These are phyloP conservation scores for Yueomyces sp. DNA, from an alignment of 805 yeast genomes.

Conservation along the genomic window DNA sequence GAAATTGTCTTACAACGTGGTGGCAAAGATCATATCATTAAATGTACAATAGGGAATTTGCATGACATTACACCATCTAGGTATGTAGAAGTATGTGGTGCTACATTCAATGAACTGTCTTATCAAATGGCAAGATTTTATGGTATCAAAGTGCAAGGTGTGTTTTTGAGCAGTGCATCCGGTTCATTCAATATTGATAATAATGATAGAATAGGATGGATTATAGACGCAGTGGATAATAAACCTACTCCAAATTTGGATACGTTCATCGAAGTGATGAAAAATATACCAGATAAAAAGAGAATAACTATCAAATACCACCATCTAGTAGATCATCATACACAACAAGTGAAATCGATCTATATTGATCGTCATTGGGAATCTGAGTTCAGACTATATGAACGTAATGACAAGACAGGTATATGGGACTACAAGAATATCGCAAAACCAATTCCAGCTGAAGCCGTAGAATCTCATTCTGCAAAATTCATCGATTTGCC, in stretches of 20 bases:
- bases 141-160: slow-evolving; percentile 77
- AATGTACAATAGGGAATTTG: slow-evolving; percentile 54
- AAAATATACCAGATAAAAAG: slow-evolving; percentile 58
- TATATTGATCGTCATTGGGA: slow-evolving; percentile 81
- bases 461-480: slow-evolving; percentile 36
- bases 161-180: slow-evolving; percentile 61
- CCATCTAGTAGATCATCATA: slow-evolving; percentile 70
- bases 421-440: slow-evolving; percentile 42
- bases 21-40: slow-evolving; percentile 41
- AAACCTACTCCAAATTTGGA: slow-evolving; percentile 62
- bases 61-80: slow-evolving; percentile 75
- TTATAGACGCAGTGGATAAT: slow-evolving; percentile 67
- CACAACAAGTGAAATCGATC: slow-evolving; percentile 51
- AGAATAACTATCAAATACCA: slow-evolving; percentile 60
- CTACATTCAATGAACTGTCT: slow-evolving; percentile 71
- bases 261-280: slow-evolving; percentile 66
- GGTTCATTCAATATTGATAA: slow-evolving; percentile 57
- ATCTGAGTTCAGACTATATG: slow-evolving; percentile 52
- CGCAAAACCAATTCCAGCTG: slow-evolving; percentile 45
- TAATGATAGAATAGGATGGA: slow-evolving; percentile 62
- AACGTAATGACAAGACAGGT: slow-evolving; percentile 45
- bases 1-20: slow-evolving; percentile 58
- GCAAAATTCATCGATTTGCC: slow-evolving; percentile 67
- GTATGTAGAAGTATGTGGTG: slow-evolving; percentile 75
- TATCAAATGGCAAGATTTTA: slow-evolving; percentile 81